Percentiles rank a stretch among this genome's conserved stretches.
phyloP scores from a whole-genome alignment of 257 asterid genomes.

The Lithospermum erythrorhizon region DNA sequence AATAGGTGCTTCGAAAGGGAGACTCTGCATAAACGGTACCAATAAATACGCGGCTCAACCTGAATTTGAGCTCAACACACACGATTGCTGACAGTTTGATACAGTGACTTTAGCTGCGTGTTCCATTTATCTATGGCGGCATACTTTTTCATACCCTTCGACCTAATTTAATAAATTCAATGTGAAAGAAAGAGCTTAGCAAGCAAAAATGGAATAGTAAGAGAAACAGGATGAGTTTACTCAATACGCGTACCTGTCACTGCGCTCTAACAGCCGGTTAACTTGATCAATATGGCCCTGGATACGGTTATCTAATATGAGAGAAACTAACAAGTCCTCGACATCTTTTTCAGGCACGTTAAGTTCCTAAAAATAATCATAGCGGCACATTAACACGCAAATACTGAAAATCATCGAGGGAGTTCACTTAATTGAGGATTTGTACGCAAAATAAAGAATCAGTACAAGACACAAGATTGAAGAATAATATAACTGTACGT shows the following conservation, averaged over 20 bases:
- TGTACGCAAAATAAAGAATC: neutral
- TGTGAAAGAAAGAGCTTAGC: neutral
- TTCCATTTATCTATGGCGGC: conserved; percentile 90
- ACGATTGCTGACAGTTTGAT: conserved; percentile 65
- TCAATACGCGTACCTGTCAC: conserved; percentile 59
- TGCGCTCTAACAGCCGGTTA: conserved; percentile 78
- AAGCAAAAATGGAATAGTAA: neutral
- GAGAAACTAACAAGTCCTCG: conserved; percentile 82
- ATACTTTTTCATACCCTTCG: conserved; percentile 92
- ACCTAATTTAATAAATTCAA: conserved; percentile 26
- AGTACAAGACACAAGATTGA: neutral
- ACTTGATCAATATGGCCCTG: conserved; percentile 95
- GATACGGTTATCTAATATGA: conserved; percentile 81
- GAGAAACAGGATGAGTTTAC: conserved; percentile 4
- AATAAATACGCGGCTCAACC: conserved; percentile 1
- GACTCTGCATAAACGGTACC: conserved; percentile 10
- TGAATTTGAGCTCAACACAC: conserved; percentile 37
- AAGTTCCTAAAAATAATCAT: conserved; percentile 53
- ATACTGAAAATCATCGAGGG: neutral
- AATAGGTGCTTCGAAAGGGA: neutral
- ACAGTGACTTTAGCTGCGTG: conserved; percentile 75
- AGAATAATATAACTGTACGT: neutral
- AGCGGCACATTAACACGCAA: neutral
- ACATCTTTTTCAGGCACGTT: conserved; percentile 96
- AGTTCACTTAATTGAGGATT: neutral